phyloP scores from a whole-genome alignment of 2,329 filamentous ascomycete species.

The Penicillium sp. region DNA sequence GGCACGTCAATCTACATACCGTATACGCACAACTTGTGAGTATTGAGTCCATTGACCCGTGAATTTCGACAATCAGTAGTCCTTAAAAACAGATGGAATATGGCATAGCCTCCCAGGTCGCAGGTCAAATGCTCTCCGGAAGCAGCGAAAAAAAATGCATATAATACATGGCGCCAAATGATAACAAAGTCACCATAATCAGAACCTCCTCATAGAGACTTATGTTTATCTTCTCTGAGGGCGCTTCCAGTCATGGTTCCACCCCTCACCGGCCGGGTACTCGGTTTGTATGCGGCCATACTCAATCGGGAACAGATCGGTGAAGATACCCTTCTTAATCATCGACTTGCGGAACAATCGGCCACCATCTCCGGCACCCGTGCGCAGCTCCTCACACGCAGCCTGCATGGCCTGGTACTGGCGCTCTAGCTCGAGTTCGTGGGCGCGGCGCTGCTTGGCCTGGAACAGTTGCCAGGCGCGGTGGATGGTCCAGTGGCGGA shows the following conservation, averaged over 20 bases:
- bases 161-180: constrained; percentile 27
- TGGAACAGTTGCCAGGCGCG: constrained; percentile 85
- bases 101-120: background rate
- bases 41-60: background rate
- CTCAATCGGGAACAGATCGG: constrained; percentile 77
- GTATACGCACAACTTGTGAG: background rate
- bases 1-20: background rate
- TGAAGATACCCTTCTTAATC: constrained; percentile 81
- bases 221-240: constrained; percentile 25
- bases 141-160: constrained; percentile 16
- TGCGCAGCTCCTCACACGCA: constrained; percentile 77
- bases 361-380: constrained; percentile 47
- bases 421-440: constrained; percentile 67
- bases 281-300: constrained; percentile 72
- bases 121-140: background rate
- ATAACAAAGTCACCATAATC: constrained; percentile 12
- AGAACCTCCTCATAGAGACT: background rate
- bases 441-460: constrained; percentile 59
- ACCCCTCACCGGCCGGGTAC: constrained; percentile 69
- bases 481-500: constrained; percentile 99
- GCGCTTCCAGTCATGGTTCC: constrained; percentile 90
- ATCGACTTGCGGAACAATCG: constrained; percentile 80
- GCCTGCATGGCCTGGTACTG: constrained; percentile 75
- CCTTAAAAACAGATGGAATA: background rate
- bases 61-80: background rate